These are phyloP conservation scores for Echeveria elegans DNA, from an alignment of 164 flowering plant genomes.

Conservation along the genomic window DNA sequence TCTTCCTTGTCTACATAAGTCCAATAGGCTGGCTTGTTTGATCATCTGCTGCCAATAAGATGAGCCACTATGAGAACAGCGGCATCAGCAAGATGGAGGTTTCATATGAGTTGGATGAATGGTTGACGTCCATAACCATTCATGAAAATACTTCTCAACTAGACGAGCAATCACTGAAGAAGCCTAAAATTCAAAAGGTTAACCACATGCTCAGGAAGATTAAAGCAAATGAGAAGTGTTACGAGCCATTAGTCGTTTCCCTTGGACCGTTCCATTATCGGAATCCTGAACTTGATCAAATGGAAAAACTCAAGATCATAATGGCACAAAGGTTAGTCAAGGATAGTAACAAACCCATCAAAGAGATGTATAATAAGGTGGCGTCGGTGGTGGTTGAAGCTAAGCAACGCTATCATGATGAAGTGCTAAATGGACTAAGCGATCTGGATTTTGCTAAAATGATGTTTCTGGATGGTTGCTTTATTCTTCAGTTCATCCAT, in stretches of 20 bases:
- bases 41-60: neutral
- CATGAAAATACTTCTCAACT: neutral
- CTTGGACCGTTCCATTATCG: slow-evolving; percentile 27
- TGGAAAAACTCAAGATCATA: slow-evolving; percentile 13
- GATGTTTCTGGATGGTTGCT: slow-evolving; percentile 21
- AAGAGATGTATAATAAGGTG: neutral
- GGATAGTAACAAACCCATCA: neutral
- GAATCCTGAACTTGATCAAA: neutral
- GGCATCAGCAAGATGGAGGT: neutral
- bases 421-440: neutral
- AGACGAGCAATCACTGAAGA: neutral
- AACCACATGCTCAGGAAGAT: neutral
- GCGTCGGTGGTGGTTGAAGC: neutral
- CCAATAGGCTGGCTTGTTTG: neutral
- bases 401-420: neutral
- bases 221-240: slow-evolving; percentile 2
- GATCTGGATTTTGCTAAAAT: slow-evolving; percentile 7
- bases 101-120: neutral
- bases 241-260: slow-evolving; percentile 18
- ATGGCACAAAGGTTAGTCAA: slow-evolving; percentile 1
- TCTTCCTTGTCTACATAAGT: neutral
- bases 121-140: neutral
- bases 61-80: too few relatives aligned
- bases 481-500: slow-evolving; percentile 10
- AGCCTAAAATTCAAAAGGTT: neutral